A percentile compares a stretch with the other conserved stretches of the same genome.
Conservation (phyloP, 2,329 filamentous ascomycete genomes). For the Sporothrix euskadiensis region DNA sequence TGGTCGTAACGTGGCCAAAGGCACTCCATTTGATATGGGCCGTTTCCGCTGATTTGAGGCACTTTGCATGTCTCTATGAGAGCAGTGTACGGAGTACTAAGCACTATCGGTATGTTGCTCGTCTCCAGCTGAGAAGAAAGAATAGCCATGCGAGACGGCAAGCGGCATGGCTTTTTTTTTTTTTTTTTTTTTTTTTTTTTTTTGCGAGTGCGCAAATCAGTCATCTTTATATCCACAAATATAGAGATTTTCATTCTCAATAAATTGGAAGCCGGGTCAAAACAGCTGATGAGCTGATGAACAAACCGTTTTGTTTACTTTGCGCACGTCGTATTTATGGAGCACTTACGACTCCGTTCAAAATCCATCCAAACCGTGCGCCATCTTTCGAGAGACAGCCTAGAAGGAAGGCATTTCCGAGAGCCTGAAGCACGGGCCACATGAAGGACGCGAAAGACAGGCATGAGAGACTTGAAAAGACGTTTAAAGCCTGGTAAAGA, state of each 20-base stretch:
- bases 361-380: not conserved
- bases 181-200: too few species aligned
- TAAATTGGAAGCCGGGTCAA: not conserved
- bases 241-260: not conserved
- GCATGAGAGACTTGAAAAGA: not conserved
- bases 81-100: too few species aligned
- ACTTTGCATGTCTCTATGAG: too few species aligned
- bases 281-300: not conserved
- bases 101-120: not conserved
- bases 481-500: not conserved
- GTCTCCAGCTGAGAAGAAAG: not conserved
- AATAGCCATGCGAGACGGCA: not conserved
- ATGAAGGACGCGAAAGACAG: too few species aligned
- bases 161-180: not conserved
- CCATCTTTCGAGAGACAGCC: slow-evolving; percentile 3
- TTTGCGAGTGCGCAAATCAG: not conserved
- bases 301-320: not conserved
- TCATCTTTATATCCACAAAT: not conserved
- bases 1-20: not conserved
- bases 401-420: not conserved
- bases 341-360: not conserved
- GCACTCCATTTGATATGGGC: not conserved
- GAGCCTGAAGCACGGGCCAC: not conserved
- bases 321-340: too few species aligned
- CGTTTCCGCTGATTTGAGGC: too few species aligned